phyloP scores from a whole-genome alignment of 352 stramenopile species.

The Pythium folliculosum region DNA sequence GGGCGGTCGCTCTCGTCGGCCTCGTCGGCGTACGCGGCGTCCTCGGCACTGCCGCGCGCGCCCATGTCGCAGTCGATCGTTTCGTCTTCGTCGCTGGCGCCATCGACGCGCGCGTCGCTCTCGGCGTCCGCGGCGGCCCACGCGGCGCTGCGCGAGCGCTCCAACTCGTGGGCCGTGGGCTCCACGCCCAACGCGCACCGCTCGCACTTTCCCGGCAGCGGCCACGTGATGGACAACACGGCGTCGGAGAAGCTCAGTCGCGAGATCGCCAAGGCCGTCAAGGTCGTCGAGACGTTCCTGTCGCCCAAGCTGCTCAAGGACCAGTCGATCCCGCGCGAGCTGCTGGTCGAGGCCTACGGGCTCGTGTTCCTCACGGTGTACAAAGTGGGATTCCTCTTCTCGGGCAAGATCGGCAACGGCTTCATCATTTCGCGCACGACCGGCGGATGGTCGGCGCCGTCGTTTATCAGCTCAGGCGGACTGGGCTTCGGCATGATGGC shows the following conservation, averaged over 20 bases:
- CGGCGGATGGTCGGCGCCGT: conserved; percentile 72
- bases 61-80: conserved; percentile 1
- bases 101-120: conserved; percentile 22
- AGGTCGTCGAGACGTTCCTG: conserved; percentile 74
- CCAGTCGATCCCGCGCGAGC: conserved; percentile 77
- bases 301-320: conserved; percentile 75
- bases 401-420: conserved; percentile 73
- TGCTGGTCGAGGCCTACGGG: conserved; percentile 73
- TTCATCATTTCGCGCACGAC: conserved; percentile 78
- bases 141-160: conserved; percentile 52
- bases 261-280: conserved; percentile 61
- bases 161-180: conserved; percentile 51
- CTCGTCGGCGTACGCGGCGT: conserved; percentile 1
- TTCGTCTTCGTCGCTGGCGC: neutral
- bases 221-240: conserved; percentile 58
- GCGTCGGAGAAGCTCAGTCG: conserved; percentile 60
- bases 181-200: conserved; percentile 12
- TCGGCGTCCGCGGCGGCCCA: conserved; percentile 33
- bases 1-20: conserved; percentile 2
- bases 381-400: conserved; percentile 80
- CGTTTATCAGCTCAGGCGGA: conserved; percentile 68
- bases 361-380: conserved; percentile 84
- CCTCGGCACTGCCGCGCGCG: conserved; percentile 3
- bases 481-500: conserved; percentile 86
- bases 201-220: conserved; percentile 32